Conservation (phyloP, 2,329 filamentous ascomycete species). For the Beauveria varroae region DNA sequence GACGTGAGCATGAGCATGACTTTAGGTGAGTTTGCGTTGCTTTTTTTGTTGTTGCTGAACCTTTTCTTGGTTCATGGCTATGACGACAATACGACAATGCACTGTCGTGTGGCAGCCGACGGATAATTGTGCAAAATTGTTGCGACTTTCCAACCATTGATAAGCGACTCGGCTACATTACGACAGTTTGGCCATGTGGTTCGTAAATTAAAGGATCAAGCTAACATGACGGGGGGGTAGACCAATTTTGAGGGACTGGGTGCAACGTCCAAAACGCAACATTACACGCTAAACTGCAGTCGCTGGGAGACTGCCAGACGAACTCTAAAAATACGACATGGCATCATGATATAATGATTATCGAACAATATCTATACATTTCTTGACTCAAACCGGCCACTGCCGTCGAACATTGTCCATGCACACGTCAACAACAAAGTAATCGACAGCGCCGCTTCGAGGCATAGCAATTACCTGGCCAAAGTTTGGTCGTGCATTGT, state of each 20-base stretch:
- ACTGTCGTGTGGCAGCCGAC: too few relatives aligned
- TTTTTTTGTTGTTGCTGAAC: neutral
- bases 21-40: constrained; percentile 44
- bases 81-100: too few relatives aligned
- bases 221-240: constrained; percentile 11
- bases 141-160: too few relatives aligned
- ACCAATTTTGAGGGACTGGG: constrained; percentile 17
- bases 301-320: constrained; percentile 7
- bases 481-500: too few relatives aligned
- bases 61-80: neutral
- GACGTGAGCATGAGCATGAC: constrained; percentile 71
- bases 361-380: constrained; percentile 1
- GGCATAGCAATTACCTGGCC: too few relatives aligned
- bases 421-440: too few relatives aligned
- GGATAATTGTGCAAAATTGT: too few relatives aligned
- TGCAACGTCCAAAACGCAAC: neutral
- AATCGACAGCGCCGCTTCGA: too few relatives aligned
- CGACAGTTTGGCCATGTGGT: neutral
- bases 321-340: constrained; percentile 9
- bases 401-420: neutral
- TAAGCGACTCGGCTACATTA: too few relatives aligned
- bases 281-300: neutral
- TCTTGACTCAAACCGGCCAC: neutral
- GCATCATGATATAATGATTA: constrained; percentile 23
- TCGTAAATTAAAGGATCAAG: neutral